phyloP scores from a whole-genome alignment of 768 basidiomycete species.

The Mycena albidolilacea region DNA sequence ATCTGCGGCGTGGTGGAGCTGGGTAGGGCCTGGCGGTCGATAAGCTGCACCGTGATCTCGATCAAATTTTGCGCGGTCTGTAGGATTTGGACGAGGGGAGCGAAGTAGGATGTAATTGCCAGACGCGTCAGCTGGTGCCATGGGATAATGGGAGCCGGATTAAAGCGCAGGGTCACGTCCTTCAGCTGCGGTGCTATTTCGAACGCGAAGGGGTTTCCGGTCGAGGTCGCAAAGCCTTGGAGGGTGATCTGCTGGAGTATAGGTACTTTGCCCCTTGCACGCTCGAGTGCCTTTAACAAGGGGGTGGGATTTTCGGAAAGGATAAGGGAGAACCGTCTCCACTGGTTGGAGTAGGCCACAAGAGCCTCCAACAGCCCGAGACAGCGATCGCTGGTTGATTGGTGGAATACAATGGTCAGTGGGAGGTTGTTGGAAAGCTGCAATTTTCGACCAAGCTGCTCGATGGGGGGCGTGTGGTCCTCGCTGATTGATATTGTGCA shows the following conservation, averaged over 20 bases:
- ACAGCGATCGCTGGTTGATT: not conserved
- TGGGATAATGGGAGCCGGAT: constrained; percentile 2
- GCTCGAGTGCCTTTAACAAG: constrained; percentile 10
- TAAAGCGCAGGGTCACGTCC: constrained; percentile 8
- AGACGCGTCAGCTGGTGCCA: constrained; percentile 11
- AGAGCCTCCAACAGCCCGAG: constrained; percentile 9
- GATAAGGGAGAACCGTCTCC: constrained; percentile 1
- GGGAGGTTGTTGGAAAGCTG: constrained; percentile 7
- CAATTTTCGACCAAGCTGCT: constrained; percentile 8
- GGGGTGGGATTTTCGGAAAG: not conserved
- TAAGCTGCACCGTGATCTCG: constrained; percentile 9
- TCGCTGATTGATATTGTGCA: not conserved
- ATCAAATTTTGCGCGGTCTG: constrained; percentile 5
- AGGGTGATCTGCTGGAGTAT: constrained; percentile 1
- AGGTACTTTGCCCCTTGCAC: constrained; percentile 4
- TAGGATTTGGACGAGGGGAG: constrained; percentile 4
- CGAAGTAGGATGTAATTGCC: not conserved
- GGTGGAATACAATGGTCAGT: not conserved
- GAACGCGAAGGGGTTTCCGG: constrained; percentile 18
- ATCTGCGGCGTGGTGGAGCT: not conserved
- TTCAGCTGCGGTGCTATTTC: constrained; percentile 8
- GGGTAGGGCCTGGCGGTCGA: not conserved
- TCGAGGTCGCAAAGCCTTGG: constrained; percentile 10
- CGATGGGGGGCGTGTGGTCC: constrained; percentile 1
- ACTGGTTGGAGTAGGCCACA: constrained; percentile 3